These are phyloP conservation scores for Melampsora abietis-canadensis DNA, from an alignment of 1,284 basidiomycete species.

Conservation along the genomic window DNA sequence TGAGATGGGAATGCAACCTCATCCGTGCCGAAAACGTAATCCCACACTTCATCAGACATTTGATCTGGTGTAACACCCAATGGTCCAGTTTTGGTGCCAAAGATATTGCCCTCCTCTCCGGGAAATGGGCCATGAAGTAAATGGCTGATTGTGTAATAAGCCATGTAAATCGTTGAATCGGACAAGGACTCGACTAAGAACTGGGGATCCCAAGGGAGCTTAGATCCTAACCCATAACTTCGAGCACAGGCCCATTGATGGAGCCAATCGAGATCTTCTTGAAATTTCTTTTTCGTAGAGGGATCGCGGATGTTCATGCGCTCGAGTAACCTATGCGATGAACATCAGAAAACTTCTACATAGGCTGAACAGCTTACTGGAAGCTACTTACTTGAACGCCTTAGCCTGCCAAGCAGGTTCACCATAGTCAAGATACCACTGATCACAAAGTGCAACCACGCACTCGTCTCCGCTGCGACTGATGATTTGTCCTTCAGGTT, in stretches of 20 bases:
- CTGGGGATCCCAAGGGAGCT: constrained; percentile 92
- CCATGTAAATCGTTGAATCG: constrained; percentile 98
- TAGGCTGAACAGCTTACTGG: background rate
- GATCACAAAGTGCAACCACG: constrained; percentile 95
- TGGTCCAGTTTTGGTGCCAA: constrained; percentile 75
- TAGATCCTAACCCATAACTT: constrained; percentile 92
- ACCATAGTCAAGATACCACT: constrained; percentile 99
- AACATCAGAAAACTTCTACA: constrained; percentile 7
- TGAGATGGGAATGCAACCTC: constrained; percentile 68
- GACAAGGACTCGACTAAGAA: constrained; percentile 95
- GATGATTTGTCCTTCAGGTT: constrained; percentile 89
- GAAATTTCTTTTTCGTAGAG: constrained; percentile 88
- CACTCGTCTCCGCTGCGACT: constrained; percentile 90
- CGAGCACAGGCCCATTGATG: constrained; percentile 99
- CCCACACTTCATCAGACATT: constrained; percentile 97
- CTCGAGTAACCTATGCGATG: constrained; percentile 65
- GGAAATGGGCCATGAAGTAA: constrained; percentile 62
- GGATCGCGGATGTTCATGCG: constrained; percentile 84
- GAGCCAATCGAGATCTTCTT: constrained; percentile 88
- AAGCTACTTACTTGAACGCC: constrained; percentile 69
- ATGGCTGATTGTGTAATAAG: constrained; percentile 93
- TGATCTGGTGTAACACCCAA: constrained; percentile 82
- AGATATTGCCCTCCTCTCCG: constrained; percentile 59
- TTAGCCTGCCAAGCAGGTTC: constrained; percentile 81
- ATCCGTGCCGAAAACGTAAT: constrained; percentile 71